Evolutionary conservation across 148 eudicot genomes (phyloP), one percentile per base, ranked within the genome.

Genomic region (Heliamphora exappendiculata): DNA sequence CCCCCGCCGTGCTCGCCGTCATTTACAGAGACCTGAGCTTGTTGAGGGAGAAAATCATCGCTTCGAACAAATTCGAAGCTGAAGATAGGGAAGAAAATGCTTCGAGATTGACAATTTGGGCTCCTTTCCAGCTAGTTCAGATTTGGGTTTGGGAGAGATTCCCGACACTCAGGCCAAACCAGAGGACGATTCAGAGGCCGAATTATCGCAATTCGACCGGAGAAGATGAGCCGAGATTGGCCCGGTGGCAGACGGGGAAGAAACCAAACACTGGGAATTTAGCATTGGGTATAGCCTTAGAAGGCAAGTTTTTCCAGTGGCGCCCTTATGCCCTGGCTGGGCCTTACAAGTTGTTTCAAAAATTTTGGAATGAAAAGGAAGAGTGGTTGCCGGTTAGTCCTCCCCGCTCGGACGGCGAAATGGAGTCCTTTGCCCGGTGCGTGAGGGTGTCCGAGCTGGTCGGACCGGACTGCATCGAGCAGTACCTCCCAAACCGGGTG

Each of bases 61-160:
- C 31, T 39, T 22, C 41, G 14, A 31, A 10, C 11, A n/a, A 54
- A 12, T 36, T 73, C 11, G 16, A 7, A 12, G 16, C 69, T 37
- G 34, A 39, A 2, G 42, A 39, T 2, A 2, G 19, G 0, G 65
- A 28, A 28, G 39, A 17, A 12, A 3, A 7, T 16, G 45, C 5
- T n/a, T 7, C 2, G 1, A 22, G 2, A 10, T 14, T 22, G 2
- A 8, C n/a, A 0, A 14, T 55, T n/a, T 47, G 51, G 75, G 70
- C 82, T 37, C 82, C 87, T 29, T 78, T 89, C 34, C 86, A 84
- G 0, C 24, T 87, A 70, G 76, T 89, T 24, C 92, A 87, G 72
- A 33, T 84, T 26, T 87, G 90, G 90, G 87, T 77, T 58, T 87
- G 87, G 85, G 92, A 89, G 84, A 84, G 86, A 54, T 89, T 89